Base-by-base conservation (phyloP, 257 asterid species). In the Ocimum tenuiflorum region DNA sequence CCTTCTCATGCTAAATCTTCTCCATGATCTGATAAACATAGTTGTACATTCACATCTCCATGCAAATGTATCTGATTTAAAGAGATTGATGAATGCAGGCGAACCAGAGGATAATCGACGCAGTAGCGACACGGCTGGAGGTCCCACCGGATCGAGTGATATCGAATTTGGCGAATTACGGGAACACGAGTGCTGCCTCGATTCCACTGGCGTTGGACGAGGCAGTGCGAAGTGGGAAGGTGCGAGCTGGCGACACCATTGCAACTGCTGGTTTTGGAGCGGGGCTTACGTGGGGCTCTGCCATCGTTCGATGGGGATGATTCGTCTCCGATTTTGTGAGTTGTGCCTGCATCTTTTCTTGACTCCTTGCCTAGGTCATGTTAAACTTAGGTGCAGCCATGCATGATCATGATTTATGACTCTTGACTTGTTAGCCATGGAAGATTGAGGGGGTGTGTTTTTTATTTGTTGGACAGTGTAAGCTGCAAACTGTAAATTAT, bases 221-320 rank as follows among this genome's bases (percentile, higher is more conserved):
- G 63, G 95, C 97, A 0, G 96, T 88, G 51, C 66, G 95, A 33
- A 81, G 94, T 18, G 95, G 96, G 54, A 84, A 86, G 80, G 95
- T 91, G 47, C 67, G 73, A 67, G 67, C 84, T 1, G 96, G 97
- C 3, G 80, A 88, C 67, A 82, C 84, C 4, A 84, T 91, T 36
- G 97, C 97, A 33, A 71, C 97, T 18, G 95, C 97, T 41, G 97
- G 97, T 41, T 88, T 91, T 51, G 96, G 97, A 52, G 97, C 97
- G 8, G 96, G 97, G 14, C 96, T 88, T 45, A 91, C 96, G 1
- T 91, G 97, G 96, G 96, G 94, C 20, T 91, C 96, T 1, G 91
- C 94, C 48, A 81, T 86, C 38, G 20, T 91, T 63, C 77, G 96
- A 77, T 91, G 96, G 97, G 87, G 91, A 19, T 91, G 86, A 85